Base-by-base conservation (phyloP, 2,329 filamentous ascomycete species). In the Xylaria sp. region DNA sequence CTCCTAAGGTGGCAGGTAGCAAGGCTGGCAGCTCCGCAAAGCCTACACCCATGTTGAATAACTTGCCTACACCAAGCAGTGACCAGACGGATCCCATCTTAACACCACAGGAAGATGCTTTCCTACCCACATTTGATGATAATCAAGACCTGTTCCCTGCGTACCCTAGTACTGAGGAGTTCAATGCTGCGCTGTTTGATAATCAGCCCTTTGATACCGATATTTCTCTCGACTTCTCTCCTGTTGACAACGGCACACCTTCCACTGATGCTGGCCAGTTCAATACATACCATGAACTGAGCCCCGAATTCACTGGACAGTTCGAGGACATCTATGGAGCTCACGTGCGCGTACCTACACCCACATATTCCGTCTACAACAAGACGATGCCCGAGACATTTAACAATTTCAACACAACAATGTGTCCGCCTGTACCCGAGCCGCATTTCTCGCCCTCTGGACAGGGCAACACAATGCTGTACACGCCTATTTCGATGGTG, bases 371-470 rank as follows among this genome's bases (percentile, higher is more conserved):
- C 75, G 72, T 84, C 53, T 85, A 82, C 70, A 78, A 79, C 69
- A 87, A 87, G 77, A 78, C 80, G 70, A 78, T 84, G 69, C 74
- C 78, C 2, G 80, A 83, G 59, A 79, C 81, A 35, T 83, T 85
- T 58, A 79, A 80, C 40, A 79, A 81, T 66, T 82, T 80, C 63
- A 72, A 75, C 4, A 74, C 79, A 5, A 80, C 84, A 16, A 74
- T 84, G 48, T 82, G 79, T 74, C 81, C 80, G 37, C 80, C 80
- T n/a, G 77, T 76, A 66, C 74, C 74, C 37, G 78, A 81, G 37
- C 81, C 84, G 29, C 90, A 92, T 69, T 86, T 93, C 69, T 93
- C 91, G 3, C 91, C 91, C 9, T 84, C 85, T 63, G 91, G 90
- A 5, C 91, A 93, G 74, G 85, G 87, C 42, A 90, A 91, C 68